A percentile compares a stretch with the other conserved stretches of the same genome.
These are phyloP conservation scores for Phytophthora sp. DNA, from an alignment of 352 stramenopile species.

Conservation along the genomic window DNA sequence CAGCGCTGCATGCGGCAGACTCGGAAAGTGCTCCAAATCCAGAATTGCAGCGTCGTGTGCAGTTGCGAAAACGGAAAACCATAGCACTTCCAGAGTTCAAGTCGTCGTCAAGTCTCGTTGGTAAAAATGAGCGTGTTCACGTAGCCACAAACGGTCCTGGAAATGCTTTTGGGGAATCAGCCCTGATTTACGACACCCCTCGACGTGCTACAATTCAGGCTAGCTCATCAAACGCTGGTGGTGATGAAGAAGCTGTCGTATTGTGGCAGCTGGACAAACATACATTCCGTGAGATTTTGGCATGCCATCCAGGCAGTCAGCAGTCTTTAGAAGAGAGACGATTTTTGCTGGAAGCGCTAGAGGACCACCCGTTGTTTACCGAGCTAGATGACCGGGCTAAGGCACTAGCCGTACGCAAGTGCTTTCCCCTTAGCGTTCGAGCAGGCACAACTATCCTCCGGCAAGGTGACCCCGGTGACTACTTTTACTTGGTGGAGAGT, in stretches of 20 bases:
- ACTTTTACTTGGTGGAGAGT: slow-evolving; percentile 87
- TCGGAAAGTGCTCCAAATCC: slow-evolving; percentile 13
- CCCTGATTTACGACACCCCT: slow-evolving; percentile 86
- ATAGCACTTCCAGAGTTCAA: slow-evolving; percentile 75
- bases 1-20: slow-evolving; percentile 22
- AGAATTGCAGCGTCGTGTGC: slow-evolving; percentile 18
- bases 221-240: slow-evolving; percentile 9
- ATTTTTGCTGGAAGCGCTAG: slow-evolving; percentile 73
- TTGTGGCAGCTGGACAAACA: slow-evolving; percentile 82
- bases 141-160: slow-evolving; percentile 83
- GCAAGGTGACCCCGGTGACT: slow-evolving; percentile 83
- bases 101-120: slow-evolving; percentile 61
- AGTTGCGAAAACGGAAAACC: slow-evolving; percentile 70
- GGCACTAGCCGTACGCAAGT: slow-evolving; percentile 81
- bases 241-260: slow-evolving; percentile 47
- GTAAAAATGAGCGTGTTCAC: slow-evolving; percentile 69
- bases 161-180: slow-evolving; percentile 83
- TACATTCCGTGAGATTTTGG: slow-evolving; percentile 64
- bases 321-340: slow-evolving; percentile 79
- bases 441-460: slow-evolving; percentile 70
- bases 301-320: slow-evolving; percentile 68
- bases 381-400: slow-evolving; percentile 79
- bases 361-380: slow-evolving; percentile 79
- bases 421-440: slow-evolving; percentile 74
- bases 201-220: slow-evolving; percentile 72